These are phyloP conservation scores for Tetragonia tetragonoides DNA, from an alignment of 148 eudicot genomes.

Conservation along the genomic window DNA sequence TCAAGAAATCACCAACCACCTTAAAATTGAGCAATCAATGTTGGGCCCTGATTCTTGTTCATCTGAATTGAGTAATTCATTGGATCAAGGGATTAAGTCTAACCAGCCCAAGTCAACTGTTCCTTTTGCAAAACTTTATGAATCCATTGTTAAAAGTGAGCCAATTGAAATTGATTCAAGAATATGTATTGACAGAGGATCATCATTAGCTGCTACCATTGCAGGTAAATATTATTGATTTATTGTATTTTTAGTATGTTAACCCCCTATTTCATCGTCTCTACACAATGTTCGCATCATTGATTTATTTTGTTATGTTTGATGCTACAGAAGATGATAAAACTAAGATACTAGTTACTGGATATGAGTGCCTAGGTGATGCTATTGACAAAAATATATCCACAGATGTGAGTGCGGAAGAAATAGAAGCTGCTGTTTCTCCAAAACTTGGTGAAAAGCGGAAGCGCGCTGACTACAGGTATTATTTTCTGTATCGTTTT, in stretches of 20 bases:
- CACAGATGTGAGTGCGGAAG: constrained; percentile 30
- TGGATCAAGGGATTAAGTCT: constrained; percentile 22
- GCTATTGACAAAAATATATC: constrained; percentile 25
- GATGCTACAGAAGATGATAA: constrained; percentile 25
- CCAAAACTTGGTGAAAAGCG: constrained; percentile 50
- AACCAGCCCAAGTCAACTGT: constrained; percentile 21
- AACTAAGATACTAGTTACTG: constrained; percentile 26
- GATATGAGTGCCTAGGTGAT: constrained; percentile 30
- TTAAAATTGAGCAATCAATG: constrained; percentile 25
- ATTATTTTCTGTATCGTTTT: constrained; percentile 6
- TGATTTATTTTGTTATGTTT: constrained; percentile 23
- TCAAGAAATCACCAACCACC: constrained; percentile 20
- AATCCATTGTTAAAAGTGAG: constrained; percentile 25
- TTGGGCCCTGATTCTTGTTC: constrained; percentile 27
- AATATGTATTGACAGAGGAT: constrained; percentile 33
- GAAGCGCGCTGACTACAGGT: constrained; percentile 59
- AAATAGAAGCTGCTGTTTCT: constrained; percentile 29
- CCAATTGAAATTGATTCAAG: constrained; percentile 35
- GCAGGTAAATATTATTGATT: constrained; percentile 34
- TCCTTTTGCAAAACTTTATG: constrained; percentile 28
- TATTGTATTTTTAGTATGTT: not conserved
- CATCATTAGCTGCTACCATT: constrained; percentile 31
- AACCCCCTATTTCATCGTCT: constrained; percentile 7
- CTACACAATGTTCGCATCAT: constrained; percentile 11
- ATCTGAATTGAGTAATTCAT: constrained; percentile 26